Conservation (phyloP, 495 filamentous ascomycete species). For the Neurospora terricola region DNA sequence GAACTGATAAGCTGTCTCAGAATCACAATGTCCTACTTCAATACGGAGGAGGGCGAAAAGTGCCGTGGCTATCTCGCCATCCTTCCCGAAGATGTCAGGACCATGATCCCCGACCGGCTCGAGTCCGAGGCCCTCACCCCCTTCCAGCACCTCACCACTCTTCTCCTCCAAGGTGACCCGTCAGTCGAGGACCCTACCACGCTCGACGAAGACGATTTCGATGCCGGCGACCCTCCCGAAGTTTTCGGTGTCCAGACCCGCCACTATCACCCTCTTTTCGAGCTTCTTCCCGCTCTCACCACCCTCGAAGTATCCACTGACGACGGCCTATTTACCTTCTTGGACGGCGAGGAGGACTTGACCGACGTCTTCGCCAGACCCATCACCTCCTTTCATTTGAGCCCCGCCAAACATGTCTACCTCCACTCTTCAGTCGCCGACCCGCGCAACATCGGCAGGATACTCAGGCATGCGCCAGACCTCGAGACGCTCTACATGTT, state of each 20-base stretch:
- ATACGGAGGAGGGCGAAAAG: neutral
- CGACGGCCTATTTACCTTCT: slow-evolving; percentile 15
- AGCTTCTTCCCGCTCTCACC: slow-evolving; percentile 12
- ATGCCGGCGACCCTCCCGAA: slow-evolving; percentile 11
- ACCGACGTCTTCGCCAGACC: neutral
- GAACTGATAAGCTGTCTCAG: slow-evolving; percentile 2
- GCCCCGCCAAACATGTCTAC: slow-evolving; percentile 16
- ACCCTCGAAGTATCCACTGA: slow-evolving; percentile 23
- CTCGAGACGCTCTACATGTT: slow-evolving; percentile 25
- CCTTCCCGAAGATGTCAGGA: neutral
- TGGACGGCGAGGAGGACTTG: neutral
- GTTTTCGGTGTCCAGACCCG: slow-evolving; percentile 14
- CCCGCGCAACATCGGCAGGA: slow-evolving; percentile 15
- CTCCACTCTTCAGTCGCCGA: slow-evolving; percentile 18
- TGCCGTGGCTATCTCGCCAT: neutral
- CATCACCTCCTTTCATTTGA: neutral
- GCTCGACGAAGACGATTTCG: slow-evolving; percentile 11
- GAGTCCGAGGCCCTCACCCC: neutral
- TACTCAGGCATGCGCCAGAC: slow-evolving; percentile 18
- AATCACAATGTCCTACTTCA: slow-evolving; percentile 3
- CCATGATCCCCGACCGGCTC: neutral
- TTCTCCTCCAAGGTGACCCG: slow-evolving; percentile 14
- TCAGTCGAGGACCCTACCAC: slow-evolving; percentile 10
- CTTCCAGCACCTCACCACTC: slow-evolving; percentile 6
- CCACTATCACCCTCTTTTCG: slow-evolving; percentile 10